A percentile compares a stretch with the other conserved stretches of the same genome.
Evolutionary conservation across 495 filamentous ascomycete genomes (phyloP).

Genomic region (Aspergillus homomorphus): DNA sequence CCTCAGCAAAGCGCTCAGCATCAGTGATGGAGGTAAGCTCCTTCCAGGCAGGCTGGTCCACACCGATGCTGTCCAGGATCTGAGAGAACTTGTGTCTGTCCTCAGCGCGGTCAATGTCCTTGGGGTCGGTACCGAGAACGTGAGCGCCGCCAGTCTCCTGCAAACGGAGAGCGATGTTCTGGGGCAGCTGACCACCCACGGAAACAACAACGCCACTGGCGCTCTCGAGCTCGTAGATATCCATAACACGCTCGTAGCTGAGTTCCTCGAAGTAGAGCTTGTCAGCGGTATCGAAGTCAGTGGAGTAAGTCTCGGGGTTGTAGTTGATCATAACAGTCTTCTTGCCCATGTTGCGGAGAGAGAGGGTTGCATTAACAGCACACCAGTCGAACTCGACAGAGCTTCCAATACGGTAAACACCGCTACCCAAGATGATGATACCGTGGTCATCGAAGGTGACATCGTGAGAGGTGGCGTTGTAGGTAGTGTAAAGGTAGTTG

Average conservation of each 20-base stretch:
- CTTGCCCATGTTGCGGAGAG: conserved; percentile 83
- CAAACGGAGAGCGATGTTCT: conserved; percentile 94
- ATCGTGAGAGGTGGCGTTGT: conserved; percentile 95
- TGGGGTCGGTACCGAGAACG: conserved; percentile 85
- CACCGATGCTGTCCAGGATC: conserved; percentile 92
- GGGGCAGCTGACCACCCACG: conserved; percentile 92
- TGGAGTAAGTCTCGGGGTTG: conserved; percentile 85
- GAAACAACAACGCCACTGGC: conserved; percentile 90
- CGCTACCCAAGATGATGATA: conserved; percentile 83
- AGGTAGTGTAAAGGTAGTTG: conserved; percentile 97
- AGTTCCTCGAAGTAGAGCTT: conserved; percentile 96
- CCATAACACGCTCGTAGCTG: conserved; percentile 96
- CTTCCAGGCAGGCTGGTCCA: conserved; percentile 98
- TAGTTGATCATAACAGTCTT: conserved; percentile 99
- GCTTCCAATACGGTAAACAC: conserved; percentile 95
- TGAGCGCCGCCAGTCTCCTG: conserved; percentile 87
- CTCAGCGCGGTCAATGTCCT: conserved; percentile 95
- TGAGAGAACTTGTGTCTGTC: conserved; percentile 97
- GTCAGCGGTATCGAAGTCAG: conserved; percentile 93
- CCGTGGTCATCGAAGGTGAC: conserved; percentile 94
- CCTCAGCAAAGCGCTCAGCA: conserved; percentile 76
- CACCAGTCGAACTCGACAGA: conserved; percentile 99
- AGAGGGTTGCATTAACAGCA: conserved; percentile 87
- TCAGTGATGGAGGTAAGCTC: conserved; percentile 89
- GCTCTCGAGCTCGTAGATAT: conserved; percentile 92